These are phyloP conservation scores for Lichenothelia convexa DNA, from an alignment of 495 filamentous ascomycete genomes.

Conservation along the genomic window DNA sequence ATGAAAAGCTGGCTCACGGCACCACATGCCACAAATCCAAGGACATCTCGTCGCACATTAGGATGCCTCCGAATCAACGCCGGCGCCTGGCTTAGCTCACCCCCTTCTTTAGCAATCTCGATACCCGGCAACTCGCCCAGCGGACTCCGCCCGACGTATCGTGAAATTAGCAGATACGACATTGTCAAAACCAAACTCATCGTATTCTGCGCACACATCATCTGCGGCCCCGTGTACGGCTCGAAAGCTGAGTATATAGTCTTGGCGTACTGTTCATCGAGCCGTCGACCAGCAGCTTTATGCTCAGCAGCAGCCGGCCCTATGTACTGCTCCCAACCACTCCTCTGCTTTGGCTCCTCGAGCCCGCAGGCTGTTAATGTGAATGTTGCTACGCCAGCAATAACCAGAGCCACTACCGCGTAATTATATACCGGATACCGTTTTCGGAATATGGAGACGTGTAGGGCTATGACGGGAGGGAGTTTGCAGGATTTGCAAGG, in stretches of 20 bases:
- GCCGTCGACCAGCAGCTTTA: conserved; percentile 90
- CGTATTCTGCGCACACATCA: conserved; percentile 98
- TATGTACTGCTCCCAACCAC: conserved; percentile 40
- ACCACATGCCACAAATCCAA: conserved; percentile 78
- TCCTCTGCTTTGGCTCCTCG: conserved; percentile 38
- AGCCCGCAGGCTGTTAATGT: conserved; percentile 62
- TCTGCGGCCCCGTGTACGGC: conserved; percentile 76
- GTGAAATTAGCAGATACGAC: conserved; percentile 55
- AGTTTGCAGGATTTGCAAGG: conserved; percentile 97
- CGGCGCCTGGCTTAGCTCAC: conserved; percentile 59
- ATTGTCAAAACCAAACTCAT: conserved; percentile 59
- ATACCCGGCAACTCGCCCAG: conserved; percentile 50
- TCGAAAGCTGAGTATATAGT: conserved; percentile 69
- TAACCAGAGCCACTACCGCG: conserved; percentile 78
- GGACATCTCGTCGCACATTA: conserved; percentile 59
- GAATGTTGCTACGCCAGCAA: conserved; percentile 82
- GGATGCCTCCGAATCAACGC: conserved; percentile 65
- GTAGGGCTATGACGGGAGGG: conserved; percentile 94
- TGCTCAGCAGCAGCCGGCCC: conserved; percentile 68
- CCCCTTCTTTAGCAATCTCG: conserved; percentile 35
- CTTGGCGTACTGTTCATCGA: conserved; percentile 93
- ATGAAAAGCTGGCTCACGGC: conserved; percentile 94
- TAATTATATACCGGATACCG: conserved; percentile 94
- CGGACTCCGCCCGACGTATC: conserved; percentile 49
- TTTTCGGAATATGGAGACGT: conserved; percentile 83